Base-by-base conservation (phyloP, 1,284 basidiomycete genomes). In the Ganoderma boninense region DNA sequence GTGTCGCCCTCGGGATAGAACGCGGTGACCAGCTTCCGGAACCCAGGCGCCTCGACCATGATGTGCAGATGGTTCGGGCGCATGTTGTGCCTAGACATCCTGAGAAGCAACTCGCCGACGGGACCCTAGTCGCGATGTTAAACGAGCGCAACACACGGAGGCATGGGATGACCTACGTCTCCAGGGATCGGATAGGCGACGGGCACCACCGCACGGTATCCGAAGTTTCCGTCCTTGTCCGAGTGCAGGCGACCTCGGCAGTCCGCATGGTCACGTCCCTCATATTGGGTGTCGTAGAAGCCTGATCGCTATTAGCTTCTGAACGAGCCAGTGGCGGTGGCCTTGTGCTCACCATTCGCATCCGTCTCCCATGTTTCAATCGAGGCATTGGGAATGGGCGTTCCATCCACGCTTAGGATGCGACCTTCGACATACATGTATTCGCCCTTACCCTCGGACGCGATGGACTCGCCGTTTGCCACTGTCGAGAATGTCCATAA, bases 311-410 rank as follows among this genome's bases (percentile, higher is more conserved):
- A 43, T 64, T 57, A 29, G 8, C 16, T 6, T 62, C 23, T 6
- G 6, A 18, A 20, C 23, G 11, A 26, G n/a, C 23, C 46, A 59
- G 49, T 32, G 49, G 18, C 20, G 18, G 23, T n/a, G 1, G 66
- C 80, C 79, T 79, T 85, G 75, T 87, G 90, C 77, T 82, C 79
- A 75, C 94, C 92, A 69, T 88, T 77, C 7, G 85, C 86, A 78
- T 97, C 95, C n/a, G 95, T 91, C 81, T 96, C 95, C 95, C 94
- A 96, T 16, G 94, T 95, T 70, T 96, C 93, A 72, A 96, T 92
- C 42, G 86, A 77, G 1, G 91, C 92, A 70, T 85, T 84, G 5
- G 89, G 77, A 64, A 96, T 85, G 1, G 92, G 91, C n/a, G 87
- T 84, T 35, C 95, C 95, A 42, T 88, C 81, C 0, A 87, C 89